A percentile compares a stretch with the other conserved stretches of the same genome.
These are phyloP conservation scores for Pseudonitzschia multiseries DNA, from an alignment of 108 stramenopile species.

Conservation along the genomic window DNA sequence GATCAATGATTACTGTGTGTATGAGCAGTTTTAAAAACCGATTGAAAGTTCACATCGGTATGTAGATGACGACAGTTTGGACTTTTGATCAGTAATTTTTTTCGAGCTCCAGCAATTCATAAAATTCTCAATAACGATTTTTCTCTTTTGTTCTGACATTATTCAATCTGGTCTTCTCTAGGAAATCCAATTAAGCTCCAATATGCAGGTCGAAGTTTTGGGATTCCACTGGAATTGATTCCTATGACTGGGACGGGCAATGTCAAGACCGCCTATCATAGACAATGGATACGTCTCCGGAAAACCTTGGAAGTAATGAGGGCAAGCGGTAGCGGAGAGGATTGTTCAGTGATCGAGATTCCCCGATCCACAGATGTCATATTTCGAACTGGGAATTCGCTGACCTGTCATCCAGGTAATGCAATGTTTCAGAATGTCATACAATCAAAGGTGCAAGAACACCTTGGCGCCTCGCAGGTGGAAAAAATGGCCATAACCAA, in stretches of 20 bases:
- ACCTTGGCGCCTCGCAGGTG: background rate
- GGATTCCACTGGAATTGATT: conserved; percentile 23
- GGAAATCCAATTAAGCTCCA: conserved; percentile 5
- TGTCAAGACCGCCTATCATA: conserved; percentile 4
- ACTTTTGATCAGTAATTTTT: background rate
- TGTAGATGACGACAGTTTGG: background rate
- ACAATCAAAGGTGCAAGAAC: background rate
- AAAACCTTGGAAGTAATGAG: background rate
- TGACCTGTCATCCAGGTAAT: conserved; percentile 11
- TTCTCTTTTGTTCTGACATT: background rate
- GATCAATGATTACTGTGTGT: background rate
- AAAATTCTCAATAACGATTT: no score
- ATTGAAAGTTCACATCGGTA: conserved; percentile 9
- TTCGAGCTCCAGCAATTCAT: background rate
- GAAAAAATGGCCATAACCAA: conserved; percentile 5
- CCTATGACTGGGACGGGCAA: conserved; percentile 11
- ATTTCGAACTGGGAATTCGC: conserved; percentile 10
- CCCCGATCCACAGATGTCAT: conserved; percentile 6
- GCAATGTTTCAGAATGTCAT: conserved; percentile 6
- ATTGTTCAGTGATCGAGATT: conserved; percentile 3
- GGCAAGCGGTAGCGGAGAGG: background rate
- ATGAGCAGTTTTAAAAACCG: background rate
- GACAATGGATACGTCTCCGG: conserved; percentile 10
- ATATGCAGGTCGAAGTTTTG: conserved; percentile 19
- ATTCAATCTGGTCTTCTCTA: background rate